A percentile compares a stretch with the other conserved stretches of the same genome.
phyloP scores from a whole-genome alignment of 495 filamentous ascomycete genomes.

The Neurospora tetraspora region DNA sequence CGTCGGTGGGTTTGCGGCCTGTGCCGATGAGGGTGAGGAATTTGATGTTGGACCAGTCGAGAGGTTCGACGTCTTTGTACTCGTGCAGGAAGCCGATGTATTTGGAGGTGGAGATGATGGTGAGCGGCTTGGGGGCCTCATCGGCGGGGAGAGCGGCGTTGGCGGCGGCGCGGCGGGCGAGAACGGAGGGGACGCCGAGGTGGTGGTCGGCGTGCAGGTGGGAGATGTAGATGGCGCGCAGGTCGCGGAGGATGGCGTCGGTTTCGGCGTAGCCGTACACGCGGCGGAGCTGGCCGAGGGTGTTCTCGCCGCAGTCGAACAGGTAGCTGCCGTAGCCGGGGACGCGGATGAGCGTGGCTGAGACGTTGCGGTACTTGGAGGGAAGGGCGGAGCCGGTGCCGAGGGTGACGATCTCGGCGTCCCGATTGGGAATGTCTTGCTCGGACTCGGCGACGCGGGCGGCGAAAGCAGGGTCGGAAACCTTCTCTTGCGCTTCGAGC shows the following conservation, averaged over 20 bases:
- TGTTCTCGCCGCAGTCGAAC: constrained; percentile 87
- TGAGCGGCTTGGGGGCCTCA: constrained; percentile 23
- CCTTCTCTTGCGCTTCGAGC: constrained; percentile 30
- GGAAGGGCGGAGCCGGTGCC: constrained; percentile 85
- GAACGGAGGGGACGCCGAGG: constrained; percentile 65
- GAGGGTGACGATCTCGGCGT: constrained; percentile 75
- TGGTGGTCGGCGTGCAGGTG: constrained; percentile 97
- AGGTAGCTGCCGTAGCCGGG: constrained; percentile 79
- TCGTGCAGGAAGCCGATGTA: constrained; percentile 70
- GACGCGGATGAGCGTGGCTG: constrained; percentile 70
- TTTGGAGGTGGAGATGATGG: constrained; percentile 20
- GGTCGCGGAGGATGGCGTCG: constrained; percentile 58
- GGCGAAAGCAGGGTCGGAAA: constrained; percentile 30
- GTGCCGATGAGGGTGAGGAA: constrained; percentile 22
- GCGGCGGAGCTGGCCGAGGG: constrained; percentile 80
- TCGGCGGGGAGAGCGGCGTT: constrained; percentile 19
- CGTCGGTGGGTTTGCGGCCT: not conserved
- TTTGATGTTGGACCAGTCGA: constrained; percentile 43
- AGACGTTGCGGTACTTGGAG: constrained; percentile 92
- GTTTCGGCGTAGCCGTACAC: constrained; percentile 53
- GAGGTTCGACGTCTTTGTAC: constrained; percentile 67
- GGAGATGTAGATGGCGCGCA: constrained; percentile 86
- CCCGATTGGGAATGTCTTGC: constrained; percentile 51
- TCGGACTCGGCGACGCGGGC: constrained; percentile 30
- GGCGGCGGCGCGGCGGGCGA: constrained; percentile 55